Conservation (phyloP, 371 early-diverging fungal species). For the Mortierella sp. region DNA sequence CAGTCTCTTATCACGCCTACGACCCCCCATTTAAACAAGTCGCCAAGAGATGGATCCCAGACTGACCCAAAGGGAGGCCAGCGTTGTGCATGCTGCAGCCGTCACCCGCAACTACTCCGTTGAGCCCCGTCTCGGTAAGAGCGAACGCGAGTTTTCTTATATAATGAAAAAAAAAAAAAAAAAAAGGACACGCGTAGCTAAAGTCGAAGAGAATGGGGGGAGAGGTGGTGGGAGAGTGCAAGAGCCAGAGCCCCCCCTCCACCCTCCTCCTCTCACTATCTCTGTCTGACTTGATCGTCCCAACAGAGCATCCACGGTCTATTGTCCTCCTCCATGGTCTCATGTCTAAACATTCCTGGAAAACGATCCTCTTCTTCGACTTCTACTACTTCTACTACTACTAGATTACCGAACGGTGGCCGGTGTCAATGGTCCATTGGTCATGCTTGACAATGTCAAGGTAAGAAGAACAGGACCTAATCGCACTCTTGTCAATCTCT, state of each 20-base stretch:
- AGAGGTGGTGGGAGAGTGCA: too few species aligned
- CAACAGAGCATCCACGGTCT: too few species aligned
- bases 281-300: too few species aligned
- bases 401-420: constrained; percentile 98
- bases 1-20: too few species aligned
- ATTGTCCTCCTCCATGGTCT: not conserved
- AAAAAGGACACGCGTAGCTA: not conserved
- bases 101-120: constrained; percentile 89
- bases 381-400: not conserved
- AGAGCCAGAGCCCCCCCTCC: too few species aligned
- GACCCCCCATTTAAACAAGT: not conserved
- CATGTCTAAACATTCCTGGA: not conserved
- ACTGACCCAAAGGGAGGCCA: constrained; percentile 69
- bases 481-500: constrained; percentile 5
- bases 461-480: constrained; percentile 63
- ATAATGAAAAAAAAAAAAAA: constrained; percentile 1
- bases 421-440: constrained; percentile 99
- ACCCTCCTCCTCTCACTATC: too few species aligned
- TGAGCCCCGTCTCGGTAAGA: constrained; percentile 90
- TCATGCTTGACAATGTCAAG: constrained; percentile 99
- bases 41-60: constrained; percentile 44
- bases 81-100: constrained; percentile 80
- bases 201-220: too few species aligned
- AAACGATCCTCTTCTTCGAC: not conserved
- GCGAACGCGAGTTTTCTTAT: not conserved